Evolutionary conservation across 768 basidiomycete genomes (phyloP), one percentile per base, ranked within the genome.

Genomic region (Termitomyces sp.): DNA sequence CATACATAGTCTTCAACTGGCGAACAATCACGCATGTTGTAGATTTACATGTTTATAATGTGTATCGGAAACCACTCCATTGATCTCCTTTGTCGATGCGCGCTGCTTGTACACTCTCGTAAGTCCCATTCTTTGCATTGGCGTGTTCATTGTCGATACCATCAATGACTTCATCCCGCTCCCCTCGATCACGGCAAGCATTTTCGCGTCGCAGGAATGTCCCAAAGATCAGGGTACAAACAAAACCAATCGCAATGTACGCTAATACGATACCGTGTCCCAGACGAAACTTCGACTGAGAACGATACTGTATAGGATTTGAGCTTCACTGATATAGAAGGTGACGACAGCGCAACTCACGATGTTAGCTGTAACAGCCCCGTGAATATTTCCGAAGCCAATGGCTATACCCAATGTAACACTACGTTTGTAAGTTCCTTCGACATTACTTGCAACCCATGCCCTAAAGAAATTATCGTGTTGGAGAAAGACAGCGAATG

Each of bases 61-160:
- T 78, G 69, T 88, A 88, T 56, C 82, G 75, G 67, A 87, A 89
- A n/a, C 87, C 85, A 62, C 86, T 88, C 87, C 86, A 89, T 50
- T 75, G 66, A 60, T 88, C 88, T 3, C 87, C 87, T 62, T 85
- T 88, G 42, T 78, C 78, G 22, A 67, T 71, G 58, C 76, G 77
- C 17, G 86, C 87, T 21, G 77, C 81, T 50, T 81, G 75, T n/a
- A 81, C 69, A 55, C 71, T 82, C 51, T 70, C 68, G 58, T 74
- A 84, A 28, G 61, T 70, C 3, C 85, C 85, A 61, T 87, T 87
- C 44, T 69, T 71, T 50, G 75, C 76, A 51, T 77, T 61, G 2
- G 74, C 79, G 17, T 57, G 56, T 57, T 72, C 71, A 58, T 77
- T 75, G 32, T 78, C 75, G 8, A 72, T 58, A 7, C 79, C 77